phyloP scores from a whole-genome alignment of 1,284 basidiomycete genomes.

The Rhodotorula mucilaginosa region DNA sequence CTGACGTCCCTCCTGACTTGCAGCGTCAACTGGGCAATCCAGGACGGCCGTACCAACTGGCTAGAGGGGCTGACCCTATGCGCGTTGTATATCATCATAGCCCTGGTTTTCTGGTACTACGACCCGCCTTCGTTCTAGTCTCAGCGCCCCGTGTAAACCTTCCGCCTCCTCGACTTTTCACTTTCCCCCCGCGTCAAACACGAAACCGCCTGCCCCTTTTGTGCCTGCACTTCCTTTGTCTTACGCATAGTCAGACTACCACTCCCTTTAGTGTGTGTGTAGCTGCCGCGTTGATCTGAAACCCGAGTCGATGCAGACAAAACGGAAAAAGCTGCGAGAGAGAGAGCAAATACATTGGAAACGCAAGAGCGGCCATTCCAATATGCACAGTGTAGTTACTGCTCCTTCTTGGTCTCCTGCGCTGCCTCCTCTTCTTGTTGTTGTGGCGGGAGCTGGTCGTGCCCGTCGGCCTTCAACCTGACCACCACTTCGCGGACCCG shows the following conservation, averaged over 20 bases:
- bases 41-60: constrained; percentile 21
- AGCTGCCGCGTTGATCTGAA: neutral
- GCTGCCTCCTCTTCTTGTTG: neutral
- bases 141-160: neutral
- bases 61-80: constrained; percentile 14
- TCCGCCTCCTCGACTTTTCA: too few relatives aligned
- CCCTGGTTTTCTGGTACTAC: neutral
- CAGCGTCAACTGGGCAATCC: constrained; percentile 10
- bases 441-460: neutral
- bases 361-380: too few relatives aligned
- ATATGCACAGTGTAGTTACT: neutral
- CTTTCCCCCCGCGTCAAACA: neutral
- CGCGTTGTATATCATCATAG: constrained; percentile 2
- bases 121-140: neutral
- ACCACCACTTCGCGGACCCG: constrained; percentile 39
- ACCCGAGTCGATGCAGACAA: neutral
- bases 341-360: too few relatives aligned
- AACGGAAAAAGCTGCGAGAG: neutral
- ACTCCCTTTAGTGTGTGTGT: too few relatives aligned
- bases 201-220: neutral
- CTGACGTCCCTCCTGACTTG: neutral
- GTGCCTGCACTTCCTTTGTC: neutral
- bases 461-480: constrained; percentile 22
- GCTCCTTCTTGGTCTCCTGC: neutral
- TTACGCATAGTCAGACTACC: too few relatives aligned